A percentile compares a stretch with the other conserved stretches of the same genome.
phyloP scores from a whole-genome alignment of 768 basidiomycete genomes.

The Clathrus columnatus region DNA sequence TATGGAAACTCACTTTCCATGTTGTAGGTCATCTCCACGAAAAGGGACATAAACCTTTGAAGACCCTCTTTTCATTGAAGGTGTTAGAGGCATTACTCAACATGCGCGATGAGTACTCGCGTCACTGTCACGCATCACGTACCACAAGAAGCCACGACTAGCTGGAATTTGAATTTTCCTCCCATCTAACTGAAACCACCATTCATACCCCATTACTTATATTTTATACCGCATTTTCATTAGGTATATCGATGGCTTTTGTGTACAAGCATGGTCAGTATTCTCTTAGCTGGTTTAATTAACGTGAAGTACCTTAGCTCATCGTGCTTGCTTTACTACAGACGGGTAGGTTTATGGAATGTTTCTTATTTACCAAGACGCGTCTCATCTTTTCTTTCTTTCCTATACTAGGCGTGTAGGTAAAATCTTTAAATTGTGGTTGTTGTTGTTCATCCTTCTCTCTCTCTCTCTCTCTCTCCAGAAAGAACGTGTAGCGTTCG shows the following conservation, averaged over 20 bases:
- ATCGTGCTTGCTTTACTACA: slow-evolving; percentile 17
- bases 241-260: slow-evolving; percentile 30
- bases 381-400: slow-evolving; percentile 6
- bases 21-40: slow-evolving; percentile 65
- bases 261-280: slow-evolving; percentile 52
- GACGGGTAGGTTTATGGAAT: slow-evolving; percentile 38
- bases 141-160: too few species aligned
- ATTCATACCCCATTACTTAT: neutral
- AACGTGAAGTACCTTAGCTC: neutral
- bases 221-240: neutral
- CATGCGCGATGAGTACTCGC: too few species aligned
- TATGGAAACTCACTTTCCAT: slow-evolving; percentile 42
- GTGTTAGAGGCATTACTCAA: too few species aligned
- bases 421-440: neutral
- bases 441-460: slow-evolving; percentile 22
- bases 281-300: neutral
- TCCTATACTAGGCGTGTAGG: slow-evolving; percentile 18
- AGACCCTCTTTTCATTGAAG: slow-evolving; percentile 41
- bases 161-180: too few species aligned
- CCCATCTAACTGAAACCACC: neutral
- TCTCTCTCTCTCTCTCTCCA: too few species aligned
- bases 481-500: slow-evolving; percentile 88
- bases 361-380: slow-evolving; percentile 17
- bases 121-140: too few species aligned
- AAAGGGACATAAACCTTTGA: slow-evolving; percentile 69